A percentile compares a stretch with the other conserved stretches of the same genome.
phyloP scores from a whole-genome alignment of 768 basidiomycete species.

The Ramaria rubella region DNA sequence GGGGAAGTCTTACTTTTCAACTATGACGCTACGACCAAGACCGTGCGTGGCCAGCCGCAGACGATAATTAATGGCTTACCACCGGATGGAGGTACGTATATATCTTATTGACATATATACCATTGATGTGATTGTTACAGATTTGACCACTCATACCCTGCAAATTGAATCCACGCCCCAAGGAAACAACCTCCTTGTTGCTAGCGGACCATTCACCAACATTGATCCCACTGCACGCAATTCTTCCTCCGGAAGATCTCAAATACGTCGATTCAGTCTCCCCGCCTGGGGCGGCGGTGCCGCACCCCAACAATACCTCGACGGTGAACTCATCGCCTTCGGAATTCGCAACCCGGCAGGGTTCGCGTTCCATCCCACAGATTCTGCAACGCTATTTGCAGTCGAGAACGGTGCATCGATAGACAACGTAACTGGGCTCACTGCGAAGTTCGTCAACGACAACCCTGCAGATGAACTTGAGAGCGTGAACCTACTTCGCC shows the following conservation, averaged over 20 bases:
- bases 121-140: conserved; percentile 17
- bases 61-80: conserved; percentile 29
- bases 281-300: too few relatives aligned
- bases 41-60: conserved; percentile 17
- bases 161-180: conserved; percentile 24
- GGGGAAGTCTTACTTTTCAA: conserved; percentile 28
- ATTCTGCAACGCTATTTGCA: conserved; percentile 23
- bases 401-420: conserved; percentile 42
- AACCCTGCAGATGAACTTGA: conserved; percentile 39
- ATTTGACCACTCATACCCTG: conserved; percentile 37
- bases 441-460: conserved; percentile 36
- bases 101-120: neutral
- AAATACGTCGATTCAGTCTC: conserved; percentile 27
- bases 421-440: conserved; percentile 34
- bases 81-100: conserved; percentile 33
- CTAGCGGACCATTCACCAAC: conserved; percentile 33
- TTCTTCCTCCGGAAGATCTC: conserved; percentile 37
- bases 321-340: conserved; percentile 33
- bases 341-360: conserved; percentile 42
- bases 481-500: conserved; percentile 16
- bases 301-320: conserved; percentile 17
- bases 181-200: conserved; percentile 29
- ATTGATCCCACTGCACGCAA: conserved; percentile 39
- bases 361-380: conserved; percentile 29
- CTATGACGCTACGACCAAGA: conserved; percentile 30